Base-by-base conservation (phyloP, 768 basidiomycete species). In the Lentinula sp. region DNA sequence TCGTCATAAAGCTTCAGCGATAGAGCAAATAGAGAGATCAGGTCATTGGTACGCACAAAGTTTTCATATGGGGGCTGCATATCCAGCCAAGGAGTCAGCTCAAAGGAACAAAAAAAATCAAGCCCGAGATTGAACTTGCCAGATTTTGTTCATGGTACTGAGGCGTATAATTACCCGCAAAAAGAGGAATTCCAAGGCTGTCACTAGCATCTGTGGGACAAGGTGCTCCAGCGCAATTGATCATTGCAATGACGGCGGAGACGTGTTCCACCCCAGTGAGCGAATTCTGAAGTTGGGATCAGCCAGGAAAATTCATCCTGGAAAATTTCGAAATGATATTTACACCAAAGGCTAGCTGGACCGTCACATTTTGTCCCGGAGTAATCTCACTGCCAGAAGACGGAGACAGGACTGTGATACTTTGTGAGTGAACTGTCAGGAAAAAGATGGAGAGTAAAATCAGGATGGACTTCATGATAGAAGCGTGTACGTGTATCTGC, bases 261-360 rank as follows among this genome's bases (percentile, higher is more conserved):
- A 57, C 23, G 42, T 57, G 56, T 45, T 57, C 23, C 32, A 57
- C 39, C 9, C 56, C 45, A 43, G 56, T 57, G 34, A 57, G 56
- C 28, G 56, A 57, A 42, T 57, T 57, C 56, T 57, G 42, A 6
- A 13, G n/a, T 35, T 31, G 23, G 11, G 10, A 2, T 18, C 9
- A 9, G 15, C 34, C n/a, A 23, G 9, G 37, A 46, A 8, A 42
- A 15, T n/a, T 1, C 35, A 37, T 9, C 4, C 42, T 0, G 42
- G 13, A 28, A 18, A 13, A 32, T 23, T 2, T 9, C 5, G 40
- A 57, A 45, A 1, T 11, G 13, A 1, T 3, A 28, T n/a, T 35
- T 23, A 57, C 56, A 6, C 42, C 39, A 42, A 57, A 57, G 2
- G 28, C 56, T 9, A 57, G 42, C 21, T 57, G 56, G 18, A 57